These are phyloP conservation scores for Periconia sp. DNA, from an alignment of 2,329 filamentous ascomycete species.

Conservation along the genomic window DNA sequence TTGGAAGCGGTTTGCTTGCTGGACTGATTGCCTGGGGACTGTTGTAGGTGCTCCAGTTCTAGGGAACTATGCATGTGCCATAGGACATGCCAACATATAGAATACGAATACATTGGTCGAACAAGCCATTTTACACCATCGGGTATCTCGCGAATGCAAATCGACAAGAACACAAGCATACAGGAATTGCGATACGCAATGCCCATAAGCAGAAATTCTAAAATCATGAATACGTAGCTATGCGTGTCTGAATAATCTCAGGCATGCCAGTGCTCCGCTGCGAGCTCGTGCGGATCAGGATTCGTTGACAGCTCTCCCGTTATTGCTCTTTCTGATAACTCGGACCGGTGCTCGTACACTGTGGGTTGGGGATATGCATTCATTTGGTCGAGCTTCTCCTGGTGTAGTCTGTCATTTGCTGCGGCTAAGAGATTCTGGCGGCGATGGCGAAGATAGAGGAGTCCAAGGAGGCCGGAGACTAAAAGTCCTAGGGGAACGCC, in stretches of 20 bases:
- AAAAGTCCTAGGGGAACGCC: not conserved
- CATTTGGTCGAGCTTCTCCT: not conserved
- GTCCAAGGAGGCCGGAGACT: not conserved
- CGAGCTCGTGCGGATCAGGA: not conserved
- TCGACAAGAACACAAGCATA: no score
- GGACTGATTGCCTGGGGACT: slow-evolving; percentile 26
- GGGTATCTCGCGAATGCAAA: no score
- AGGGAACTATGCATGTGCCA: no score
- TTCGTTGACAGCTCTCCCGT: not conserved
- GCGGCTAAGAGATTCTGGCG: not conserved
- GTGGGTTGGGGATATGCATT: not conserved
- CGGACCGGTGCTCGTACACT: not conserved
- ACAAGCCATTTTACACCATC: no score
- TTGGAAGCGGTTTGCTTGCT: slow-evolving; percentile 25
- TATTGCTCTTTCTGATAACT: not conserved
- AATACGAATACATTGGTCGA: no score
- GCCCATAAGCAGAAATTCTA: no score
- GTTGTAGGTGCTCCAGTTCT: no score
- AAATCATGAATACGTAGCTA: no score
- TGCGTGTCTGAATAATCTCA: no score
- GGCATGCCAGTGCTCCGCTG: not conserved
- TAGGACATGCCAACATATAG: no score
- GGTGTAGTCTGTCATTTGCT: not conserved
- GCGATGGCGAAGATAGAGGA: not conserved
- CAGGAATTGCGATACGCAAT: no score